Percentiles rank a stretch among this genome's conserved stretches.
These are phyloP conservation scores for Fraxinus pennsylvanica DNA, from an alignment of 257 asterid species.

Conservation along the genomic window DNA sequence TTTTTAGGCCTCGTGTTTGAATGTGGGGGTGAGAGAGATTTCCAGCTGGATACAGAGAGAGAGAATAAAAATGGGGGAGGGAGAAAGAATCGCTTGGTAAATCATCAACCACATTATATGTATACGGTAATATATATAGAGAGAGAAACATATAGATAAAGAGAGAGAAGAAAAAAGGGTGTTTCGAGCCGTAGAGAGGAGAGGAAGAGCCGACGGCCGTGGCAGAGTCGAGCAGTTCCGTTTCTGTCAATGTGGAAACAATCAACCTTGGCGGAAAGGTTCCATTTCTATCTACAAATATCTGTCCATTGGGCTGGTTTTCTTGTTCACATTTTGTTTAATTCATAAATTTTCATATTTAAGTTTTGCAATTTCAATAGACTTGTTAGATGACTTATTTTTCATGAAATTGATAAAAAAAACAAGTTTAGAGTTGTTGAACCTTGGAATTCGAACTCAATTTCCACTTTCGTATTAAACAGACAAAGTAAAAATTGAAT, in stretches of 20 bases:
- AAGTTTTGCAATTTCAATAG: background rate
- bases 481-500: too few species aligned
- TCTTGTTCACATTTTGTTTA: background rate
- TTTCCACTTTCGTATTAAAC: too few species aligned
- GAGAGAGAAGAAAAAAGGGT: background rate
- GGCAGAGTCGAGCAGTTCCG: conserved; percentile 41
- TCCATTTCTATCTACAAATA: background rate
- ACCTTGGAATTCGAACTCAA: too few species aligned
- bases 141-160: background rate
- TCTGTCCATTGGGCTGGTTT: background rate
- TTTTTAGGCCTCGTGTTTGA: too few species aligned
- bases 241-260: conserved; percentile 41
- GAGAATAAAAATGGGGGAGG: background rate
- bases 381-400: too few species aligned
- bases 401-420: too few species aligned
- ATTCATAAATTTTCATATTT: background rate
- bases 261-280: conserved; percentile 56
- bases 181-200: background rate
- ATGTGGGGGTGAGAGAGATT: background rate
- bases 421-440: too few species aligned
- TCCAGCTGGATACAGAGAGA: background rate
- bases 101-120: background rate
- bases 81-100: background rate
- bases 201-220: conserved; percentile 39
- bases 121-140: background rate